Conservation (phyloP, 345 rosid species). For the Moricandia moricandioides region DNA sequence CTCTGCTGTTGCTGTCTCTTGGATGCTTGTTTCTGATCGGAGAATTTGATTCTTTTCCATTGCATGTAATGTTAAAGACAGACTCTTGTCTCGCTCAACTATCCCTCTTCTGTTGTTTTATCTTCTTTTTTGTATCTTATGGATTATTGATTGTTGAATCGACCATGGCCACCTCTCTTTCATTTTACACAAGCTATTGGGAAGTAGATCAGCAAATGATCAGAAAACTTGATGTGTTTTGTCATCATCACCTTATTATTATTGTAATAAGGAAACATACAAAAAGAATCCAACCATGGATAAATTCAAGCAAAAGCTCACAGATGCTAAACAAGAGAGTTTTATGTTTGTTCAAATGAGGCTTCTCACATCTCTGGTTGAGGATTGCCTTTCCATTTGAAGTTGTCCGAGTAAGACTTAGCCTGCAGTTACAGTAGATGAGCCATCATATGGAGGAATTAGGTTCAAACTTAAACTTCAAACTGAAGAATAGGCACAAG, state of each 20-base stretch:
- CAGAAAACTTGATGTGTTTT: slow-evolving; percentile 6
- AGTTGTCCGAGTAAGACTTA: slow-evolving; percentile 85
- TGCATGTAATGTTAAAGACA: not conserved
- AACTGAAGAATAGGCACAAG: not conserved
- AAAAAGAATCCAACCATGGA: slow-evolving; percentile 14
- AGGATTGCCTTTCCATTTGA: slow-evolving; percentile 78
- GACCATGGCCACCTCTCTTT: not conserved
- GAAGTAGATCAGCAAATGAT: not conserved
- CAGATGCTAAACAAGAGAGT: slow-evolving; percentile 17
- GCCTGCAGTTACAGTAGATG: slow-evolving; percentile 39
- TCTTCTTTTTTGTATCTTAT: not conserved
- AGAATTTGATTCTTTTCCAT: not conserved
- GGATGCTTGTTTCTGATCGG: slow-evolving; percentile 62
- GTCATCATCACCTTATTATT: slow-evolving; percentile 22
- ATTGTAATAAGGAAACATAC: slow-evolving; percentile 7
- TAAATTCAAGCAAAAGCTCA: slow-evolving; percentile 12
- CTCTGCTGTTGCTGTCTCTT: slow-evolving; percentile 75
- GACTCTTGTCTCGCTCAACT: not conserved
- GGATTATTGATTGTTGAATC: not conserved
- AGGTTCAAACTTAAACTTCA: not conserved
- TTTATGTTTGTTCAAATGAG: not conserved
- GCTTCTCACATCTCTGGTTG: not conserved
- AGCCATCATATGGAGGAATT: slow-evolving; percentile 2
- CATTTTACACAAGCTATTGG: not conserved
- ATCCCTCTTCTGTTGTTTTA: slow-evolving; percentile 2